Conservation (phyloP, 495 filamentous ascomycete species). For the Penicillium bovifimosum region DNA sequence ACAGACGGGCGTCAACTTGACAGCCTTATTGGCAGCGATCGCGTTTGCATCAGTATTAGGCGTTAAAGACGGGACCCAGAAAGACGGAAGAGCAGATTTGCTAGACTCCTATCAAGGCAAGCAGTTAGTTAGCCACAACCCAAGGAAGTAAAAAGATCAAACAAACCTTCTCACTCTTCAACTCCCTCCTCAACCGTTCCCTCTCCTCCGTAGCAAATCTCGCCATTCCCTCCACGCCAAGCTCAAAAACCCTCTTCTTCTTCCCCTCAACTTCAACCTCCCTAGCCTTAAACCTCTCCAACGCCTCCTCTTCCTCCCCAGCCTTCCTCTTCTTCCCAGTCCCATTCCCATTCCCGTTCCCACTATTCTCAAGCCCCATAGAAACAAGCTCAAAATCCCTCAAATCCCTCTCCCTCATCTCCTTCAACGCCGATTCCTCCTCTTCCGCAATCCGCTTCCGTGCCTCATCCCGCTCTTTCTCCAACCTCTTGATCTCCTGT, state of each 20-base stretch:
- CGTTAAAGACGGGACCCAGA: slow-evolving; percentile 88
- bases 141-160: not conserved
- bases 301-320: slow-evolving; percentile 3
- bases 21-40: slow-evolving; percentile 48
- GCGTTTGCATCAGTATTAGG: slow-evolving; percentile 52
- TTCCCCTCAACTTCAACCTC: slow-evolving; percentile 43
- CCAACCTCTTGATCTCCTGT: slow-evolving; percentile 84
- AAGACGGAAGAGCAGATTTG: slow-evolving; percentile 76
- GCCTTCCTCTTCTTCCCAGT: not conserved
- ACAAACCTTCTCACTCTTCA: slow-evolving; percentile 66
- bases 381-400: slow-evolving; percentile 38
- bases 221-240: slow-evolving; percentile 75
- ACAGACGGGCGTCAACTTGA: slow-evolving; percentile 71
- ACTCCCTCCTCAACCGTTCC: slow-evolving; percentile 57
- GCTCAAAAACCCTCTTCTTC: slow-evolving; percentile 56
- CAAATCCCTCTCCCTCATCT: slow-evolving; percentile 31
- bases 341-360: not conserved
- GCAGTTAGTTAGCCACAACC: slow-evolving; percentile 6
- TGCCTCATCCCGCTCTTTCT: slow-evolving; percentile 57
- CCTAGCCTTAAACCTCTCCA: slow-evolving; percentile 29
- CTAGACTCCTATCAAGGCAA: slow-evolving; percentile 41
- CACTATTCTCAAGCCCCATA: slow-evolving; percentile 36
- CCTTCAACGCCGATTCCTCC: slow-evolving; percentile 32
- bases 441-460: slow-evolving; percentile 36
- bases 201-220: slow-evolving; percentile 65